phyloP scores from a whole-genome alignment of 2,329 filamentous ascomycete genomes.

The Xylaria sp. region DNA sequence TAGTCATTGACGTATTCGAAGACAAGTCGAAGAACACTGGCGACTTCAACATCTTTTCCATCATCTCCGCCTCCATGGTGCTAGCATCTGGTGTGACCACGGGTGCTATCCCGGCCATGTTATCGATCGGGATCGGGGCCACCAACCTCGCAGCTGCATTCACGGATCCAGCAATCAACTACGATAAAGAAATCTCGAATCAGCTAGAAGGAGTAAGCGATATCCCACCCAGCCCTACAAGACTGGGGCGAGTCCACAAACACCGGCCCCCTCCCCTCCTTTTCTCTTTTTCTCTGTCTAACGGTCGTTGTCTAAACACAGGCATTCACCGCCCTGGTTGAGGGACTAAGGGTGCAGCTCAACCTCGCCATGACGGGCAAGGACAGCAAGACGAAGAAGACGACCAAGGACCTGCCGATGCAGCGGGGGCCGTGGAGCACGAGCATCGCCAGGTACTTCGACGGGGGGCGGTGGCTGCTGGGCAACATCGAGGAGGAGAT shows the following conservation, averaged over 20 bases:
- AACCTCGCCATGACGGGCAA: not conserved
- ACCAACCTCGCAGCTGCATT: not conserved
- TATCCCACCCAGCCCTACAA: no score
- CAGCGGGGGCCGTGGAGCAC: not conserved
- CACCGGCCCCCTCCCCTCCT: no score
- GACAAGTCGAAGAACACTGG: not conserved
- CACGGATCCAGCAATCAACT: not conserved
- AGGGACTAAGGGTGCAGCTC: not conserved
- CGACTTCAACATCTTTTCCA: not conserved
- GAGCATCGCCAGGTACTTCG: not conserved
- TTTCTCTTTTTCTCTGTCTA: no score
- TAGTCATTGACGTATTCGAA: not conserved
- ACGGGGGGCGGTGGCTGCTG: not conserved
- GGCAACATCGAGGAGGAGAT: conserved; percentile 1
- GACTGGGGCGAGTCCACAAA: no score
- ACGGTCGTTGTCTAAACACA: no score
- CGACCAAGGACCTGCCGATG: not conserved
- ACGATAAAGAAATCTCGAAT: not conserved
- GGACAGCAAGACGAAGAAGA: not conserved
- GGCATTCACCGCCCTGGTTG: not conserved
- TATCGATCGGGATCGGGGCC: not conserved
- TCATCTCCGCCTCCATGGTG: not conserved
- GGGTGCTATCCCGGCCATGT: not conserved
- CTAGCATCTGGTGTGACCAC: not conserved
- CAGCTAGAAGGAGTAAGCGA: not conserved